Base-by-base conservation (phyloP, 768 basidiomycete genomes). In the Flagelloscypha sp. region DNA sequence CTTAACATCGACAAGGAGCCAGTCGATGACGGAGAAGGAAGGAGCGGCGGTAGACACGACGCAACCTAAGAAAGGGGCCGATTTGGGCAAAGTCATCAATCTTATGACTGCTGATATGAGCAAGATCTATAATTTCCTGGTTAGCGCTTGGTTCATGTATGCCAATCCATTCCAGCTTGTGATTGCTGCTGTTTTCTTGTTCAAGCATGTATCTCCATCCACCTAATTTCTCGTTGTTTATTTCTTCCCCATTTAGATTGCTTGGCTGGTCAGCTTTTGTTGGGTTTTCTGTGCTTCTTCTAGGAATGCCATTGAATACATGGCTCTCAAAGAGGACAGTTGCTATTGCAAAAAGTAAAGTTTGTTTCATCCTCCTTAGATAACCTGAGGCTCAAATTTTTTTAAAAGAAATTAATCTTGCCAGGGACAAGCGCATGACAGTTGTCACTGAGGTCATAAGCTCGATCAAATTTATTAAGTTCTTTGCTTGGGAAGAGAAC, bases 401-500 rank as follows among this genome's bases (percentile, higher is more conserved):
- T n/a, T n/a, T n/a, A n/a, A n/a, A n/a, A n/a, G n/a, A 74, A 8
- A 53, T 74, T 2, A 52, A 73, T 16, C 65, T 65, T 17, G 78
- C 84, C 0, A 58, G 79, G 12, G 87, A 92, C 49, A 79, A 76
- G 57, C 66, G 86, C 10, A 86, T 88, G 74, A 74, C 67, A 1
- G 75, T 85, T 5, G 53, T 88, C 43, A 86, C 77, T 42, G 86
- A 92, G 53, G 58, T 89, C 16, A 79, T 89, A 46, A 79, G 83
- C 49, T 82, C 78, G 42, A 59, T 80, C 37, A 82, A 82, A 55
- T 82, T 84, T 48, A 78, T 84, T 63, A 84, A 86, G 55, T 84
- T 86, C 64, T 86, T 86, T 42, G 83, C 83, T 1, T 86, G 84
- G 70, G 82, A 84, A 45, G 69, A 78, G 27, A 68, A 72, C 10